Percentiles rank a stretch among this genome's conserved stretches.
Conservation (phyloP, 2,329 filamentous ascomycete genomes). For the Ascochyta pisi region DNA sequence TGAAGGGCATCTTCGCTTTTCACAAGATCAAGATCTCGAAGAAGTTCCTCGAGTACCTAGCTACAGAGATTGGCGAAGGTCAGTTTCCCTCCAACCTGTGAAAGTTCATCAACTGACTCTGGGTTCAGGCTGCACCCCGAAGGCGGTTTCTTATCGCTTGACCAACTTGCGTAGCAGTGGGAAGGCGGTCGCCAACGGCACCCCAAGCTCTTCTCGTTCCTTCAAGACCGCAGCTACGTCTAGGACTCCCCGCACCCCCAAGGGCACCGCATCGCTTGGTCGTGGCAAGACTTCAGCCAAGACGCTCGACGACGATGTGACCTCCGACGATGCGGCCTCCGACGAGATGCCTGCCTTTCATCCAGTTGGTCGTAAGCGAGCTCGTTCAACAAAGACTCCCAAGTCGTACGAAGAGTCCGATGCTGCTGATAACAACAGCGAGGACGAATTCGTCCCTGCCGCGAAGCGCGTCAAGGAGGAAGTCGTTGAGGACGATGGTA, state of each 20-base stretch:
- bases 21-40: conserved; percentile 6
- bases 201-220: background rate
- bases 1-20: conserved; percentile 11
- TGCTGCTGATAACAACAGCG: background rate
- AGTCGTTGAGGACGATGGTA: background rate
- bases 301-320: background rate
- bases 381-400: background rate
- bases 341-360: background rate
- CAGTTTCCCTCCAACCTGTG: background rate
- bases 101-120: background rate
- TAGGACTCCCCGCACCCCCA: background rate
- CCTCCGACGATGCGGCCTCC: background rate
- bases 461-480: conserved; percentile 9
- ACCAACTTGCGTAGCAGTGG: conserved; percentile 26
- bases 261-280: background rate
- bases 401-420: conserved; percentile 1
- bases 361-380: background rate
- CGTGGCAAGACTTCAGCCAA: background rate
- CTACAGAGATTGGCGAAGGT: conserved; percentile 2
- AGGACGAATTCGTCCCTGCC: background rate
- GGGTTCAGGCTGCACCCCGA: conserved; percentile 32
- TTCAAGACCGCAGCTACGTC: background rate
- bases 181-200: background rate
- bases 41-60: background rate
- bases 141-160: conserved; percentile 34